Evolutionary conservation across 2,329 filamentous ascomycete genomes (phyloP), one percentile per base, ranked within the genome.

Genomic region (Aspergillus pseudoterreus): DNA sequence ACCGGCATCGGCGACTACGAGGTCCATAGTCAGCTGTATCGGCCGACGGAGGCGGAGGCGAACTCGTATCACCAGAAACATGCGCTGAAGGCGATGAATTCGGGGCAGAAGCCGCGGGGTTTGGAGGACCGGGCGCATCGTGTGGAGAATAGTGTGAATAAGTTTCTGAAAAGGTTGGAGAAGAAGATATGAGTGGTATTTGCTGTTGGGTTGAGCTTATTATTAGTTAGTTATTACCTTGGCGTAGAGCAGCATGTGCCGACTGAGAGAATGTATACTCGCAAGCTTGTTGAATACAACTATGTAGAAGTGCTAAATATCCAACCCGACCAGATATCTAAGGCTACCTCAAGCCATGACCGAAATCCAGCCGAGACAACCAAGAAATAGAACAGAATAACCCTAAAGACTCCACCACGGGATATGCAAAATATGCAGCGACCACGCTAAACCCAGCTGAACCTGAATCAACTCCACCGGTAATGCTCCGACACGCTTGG

Each of bases 11-110:
- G 57, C 12, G 69, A 70, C 35, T 77, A 76, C 51, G 69, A 73
- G 53, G 61, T 78, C 9, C 76, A 78, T 58, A 70, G 60, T 38
- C 76, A 78, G 54, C 59, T 77, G 12, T 78, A 78, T 51, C 62
- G 71, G 45, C 75, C 75, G 1, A 76, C 75, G 0, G 71, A 75
- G 47, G 63, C 63, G 14, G 75, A 78, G 54, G 67, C 67, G 11
- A 59, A 59, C 4, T 65, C 64, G 1, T 66, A 71, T 43, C 63
- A 67, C 21, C 67, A 74, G 38, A 69, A 68, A 47, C 57, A 67
- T 45, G 61, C 66, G 6, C 63, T 70, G 19, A 61, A 67, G 41
- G 60, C 67, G 3, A 61, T 63, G 54, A 64, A 69, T 24, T 58
- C 67, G 3, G 62, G 58, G 6, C 59, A 67, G 44, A 59, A 66